phyloP scores from a whole-genome alignment of 495 filamentous ascomycete genomes.

The Aspergillus indologenus region DNA sequence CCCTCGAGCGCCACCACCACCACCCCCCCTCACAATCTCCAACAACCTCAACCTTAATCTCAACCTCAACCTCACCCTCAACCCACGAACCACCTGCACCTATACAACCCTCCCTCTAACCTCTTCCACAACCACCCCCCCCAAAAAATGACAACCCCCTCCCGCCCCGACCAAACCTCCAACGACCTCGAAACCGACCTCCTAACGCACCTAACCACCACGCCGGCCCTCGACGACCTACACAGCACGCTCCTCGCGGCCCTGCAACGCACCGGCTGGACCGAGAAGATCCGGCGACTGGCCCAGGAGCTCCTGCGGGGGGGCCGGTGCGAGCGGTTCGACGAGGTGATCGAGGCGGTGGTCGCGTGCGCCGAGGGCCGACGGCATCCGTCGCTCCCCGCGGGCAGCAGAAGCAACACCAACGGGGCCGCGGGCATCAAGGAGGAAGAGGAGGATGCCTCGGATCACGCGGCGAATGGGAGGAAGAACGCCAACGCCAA shows the following conservation, averaged over 20 bases:
- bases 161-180: neutral
- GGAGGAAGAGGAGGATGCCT: constrained; percentile 17
- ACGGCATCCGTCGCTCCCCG: constrained; percentile 29
- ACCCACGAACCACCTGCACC: too few relatives aligned
- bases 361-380: constrained; percentile 42
- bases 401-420: constrained; percentile 12
- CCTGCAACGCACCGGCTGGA: constrained; percentile 43
- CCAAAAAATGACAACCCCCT: neutral
- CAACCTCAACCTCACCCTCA: too few relatives aligned
- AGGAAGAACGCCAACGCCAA: constrained; percentile 10
- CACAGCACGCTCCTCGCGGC: constrained; percentile 42
- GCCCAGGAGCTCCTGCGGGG: constrained; percentile 45
- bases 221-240: constrained; percentile 43
- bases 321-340: constrained; percentile 46
- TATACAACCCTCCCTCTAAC: too few relatives aligned
- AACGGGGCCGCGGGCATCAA: constrained; percentile 18
- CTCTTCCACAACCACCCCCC: too few relatives aligned
- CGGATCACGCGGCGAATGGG: too few relatives aligned
- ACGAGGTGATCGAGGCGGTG: constrained; percentile 45
- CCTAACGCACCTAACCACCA: constrained; percentile 40
- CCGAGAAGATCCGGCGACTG: constrained; percentile 38
- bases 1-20: too few relatives aligned
- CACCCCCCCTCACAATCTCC: neutral
- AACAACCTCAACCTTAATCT: too few relatives aligned
- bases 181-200: constrained; percentile 43